These are phyloP conservation scores for Septoria petroselini DNA, from an alignment of 2,329 filamentous ascomycete genomes.

Conservation along the genomic window DNA sequence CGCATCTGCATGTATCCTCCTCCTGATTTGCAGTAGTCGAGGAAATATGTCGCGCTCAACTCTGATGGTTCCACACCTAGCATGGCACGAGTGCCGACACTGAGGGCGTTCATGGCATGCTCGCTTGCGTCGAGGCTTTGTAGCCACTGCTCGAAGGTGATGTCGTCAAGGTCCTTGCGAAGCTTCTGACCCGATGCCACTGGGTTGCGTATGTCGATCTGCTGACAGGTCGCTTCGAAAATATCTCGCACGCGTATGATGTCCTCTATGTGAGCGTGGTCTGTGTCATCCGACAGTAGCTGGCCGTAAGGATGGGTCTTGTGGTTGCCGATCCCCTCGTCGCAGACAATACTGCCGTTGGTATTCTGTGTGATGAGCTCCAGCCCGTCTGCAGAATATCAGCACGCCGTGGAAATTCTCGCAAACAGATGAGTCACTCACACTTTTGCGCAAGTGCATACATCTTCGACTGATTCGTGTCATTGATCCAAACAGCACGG, in stretches of 20 bases:
- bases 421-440: background rate
- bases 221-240: conserved; percentile 42
- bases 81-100: conserved; percentile 51
- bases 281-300: conserved; percentile 26
- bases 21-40: conserved; percentile 55
- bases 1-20: conserved; percentile 54
- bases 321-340: conserved; percentile 40
- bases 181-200: conserved; percentile 31
- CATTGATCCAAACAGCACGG: conserved; percentile 61
- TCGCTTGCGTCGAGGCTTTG: conserved; percentile 35
- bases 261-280: conserved; percentile 27
- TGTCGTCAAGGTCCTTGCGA: conserved; percentile 36
- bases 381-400: conserved; percentile 33
- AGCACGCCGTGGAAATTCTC: background rate
- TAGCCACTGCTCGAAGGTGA: conserved; percentile 44
- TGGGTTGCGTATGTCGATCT: conserved; percentile 27
- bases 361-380: conserved; percentile 52
- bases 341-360: conserved; percentile 44
- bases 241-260: conserved; percentile 39
- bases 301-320: conserved; percentile 38
- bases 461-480: conserved; percentile 51
- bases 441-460: conserved; percentile 42
- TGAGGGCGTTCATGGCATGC: conserved; percentile 40
- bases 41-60: conserved; percentile 53
- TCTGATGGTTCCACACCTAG: conserved; percentile 52